Conservation (phyloP, 2,329 filamentous ascomycete species). For the Juglanconis juglandina region DNA sequence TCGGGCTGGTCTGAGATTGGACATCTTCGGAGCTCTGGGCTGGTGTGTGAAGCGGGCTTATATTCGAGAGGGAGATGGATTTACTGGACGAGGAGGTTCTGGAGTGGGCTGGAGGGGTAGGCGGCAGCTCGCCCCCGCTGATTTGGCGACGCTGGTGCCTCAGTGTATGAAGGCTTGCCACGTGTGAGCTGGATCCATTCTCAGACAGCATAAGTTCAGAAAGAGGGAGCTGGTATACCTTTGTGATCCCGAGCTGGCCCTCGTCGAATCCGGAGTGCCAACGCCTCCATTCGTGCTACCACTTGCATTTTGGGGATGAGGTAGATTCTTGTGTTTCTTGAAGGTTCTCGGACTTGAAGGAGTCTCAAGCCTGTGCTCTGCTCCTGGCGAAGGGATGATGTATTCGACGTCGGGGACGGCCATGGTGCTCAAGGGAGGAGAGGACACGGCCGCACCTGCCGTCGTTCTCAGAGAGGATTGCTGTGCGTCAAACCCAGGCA, state of each 20-base stretch:
- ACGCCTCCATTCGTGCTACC: constrained; percentile 11
- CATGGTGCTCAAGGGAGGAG: constrained; percentile 11
- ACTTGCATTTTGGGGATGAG: constrained; percentile 32
- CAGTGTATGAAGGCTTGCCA: constrained; percentile 36
- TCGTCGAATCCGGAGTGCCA: constrained; percentile 12
- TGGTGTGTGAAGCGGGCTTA: constrained; percentile 35
- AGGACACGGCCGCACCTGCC: constrained; percentile 6
- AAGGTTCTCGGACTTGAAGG: constrained; percentile 28
- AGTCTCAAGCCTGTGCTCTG: constrained; percentile 24
- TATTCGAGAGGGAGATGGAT: constrained; percentile 41
- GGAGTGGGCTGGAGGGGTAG: constrained; percentile 62
- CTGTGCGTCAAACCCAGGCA: not conserved
- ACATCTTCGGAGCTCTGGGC: constrained; percentile 37
- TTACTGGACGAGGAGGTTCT: constrained; percentile 53
- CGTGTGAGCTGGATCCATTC: constrained; percentile 28
- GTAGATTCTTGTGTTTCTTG: constrained; percentile 37
- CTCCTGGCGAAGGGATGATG: constrained; percentile 8
- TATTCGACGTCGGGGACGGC: constrained; percentile 17
- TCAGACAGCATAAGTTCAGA: constrained; percentile 1
- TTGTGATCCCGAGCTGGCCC: constrained; percentile 11
- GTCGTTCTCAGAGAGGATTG: constrained; percentile 3
- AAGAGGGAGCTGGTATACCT: constrained; percentile 17
- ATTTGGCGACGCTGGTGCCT: constrained; percentile 41
- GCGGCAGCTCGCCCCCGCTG: constrained; percentile 49
- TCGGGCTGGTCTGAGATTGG: constrained; percentile 39